Percentiles rank a stretch among this genome's conserved stretches.
Evolutionary conservation across 1,284 basidiomycete genomes (phyloP).

Genomic region (Apiotrichum porosum): DNA sequence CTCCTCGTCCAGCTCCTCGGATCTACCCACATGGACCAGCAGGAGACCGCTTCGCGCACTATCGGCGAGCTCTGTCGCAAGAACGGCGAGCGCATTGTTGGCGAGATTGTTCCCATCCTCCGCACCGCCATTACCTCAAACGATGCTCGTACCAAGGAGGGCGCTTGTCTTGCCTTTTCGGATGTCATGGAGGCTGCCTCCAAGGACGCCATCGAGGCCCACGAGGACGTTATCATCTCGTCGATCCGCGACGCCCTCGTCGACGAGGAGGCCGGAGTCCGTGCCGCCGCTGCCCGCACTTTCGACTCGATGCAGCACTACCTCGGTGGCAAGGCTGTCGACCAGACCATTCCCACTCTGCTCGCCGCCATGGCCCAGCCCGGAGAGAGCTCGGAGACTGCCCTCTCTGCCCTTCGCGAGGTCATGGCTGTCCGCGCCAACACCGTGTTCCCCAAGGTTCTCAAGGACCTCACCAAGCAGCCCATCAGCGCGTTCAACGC

Average conservation of each 20-base stretch:
- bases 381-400: slow-evolving; percentile 88
- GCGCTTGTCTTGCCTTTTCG: slow-evolving; percentile 79
- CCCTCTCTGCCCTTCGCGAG: slow-evolving; percentile 81
- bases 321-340: slow-evolving; percentile 80
- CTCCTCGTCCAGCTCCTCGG: slow-evolving; percentile 72
- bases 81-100: slow-evolving; percentile 88
- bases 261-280: slow-evolving; percentile 80
- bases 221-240: slow-evolving; percentile 84
- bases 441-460: slow-evolving; percentile 96
- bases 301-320: slow-evolving; percentile 92
- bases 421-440: slow-evolving; percentile 88
- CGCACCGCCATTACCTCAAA: slow-evolving; percentile 64
- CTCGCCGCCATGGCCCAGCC: slow-evolving; percentile 87
- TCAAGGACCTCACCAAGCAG: slow-evolving; percentile 82
- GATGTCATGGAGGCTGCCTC: slow-evolving; percentile 88
- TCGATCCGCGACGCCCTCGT: slow-evolving; percentile 82
- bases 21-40: slow-evolving; percentile 74
- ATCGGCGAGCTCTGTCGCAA: slow-evolving; percentile 87
- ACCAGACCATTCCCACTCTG: slow-evolving; percentile 92
- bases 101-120: slow-evolving; percentile 75
- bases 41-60: slow-evolving; percentile 88
- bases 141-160: slow-evolving; percentile 73
- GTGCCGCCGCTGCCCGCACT: slow-evolving; percentile 84
- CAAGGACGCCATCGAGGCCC: slow-evolving; percentile 78
- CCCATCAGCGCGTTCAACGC: slow-evolving; percentile 96